Base-by-base conservation (phyloP, 306 rosid species). In the Heteromeles arbutifolia region DNA sequence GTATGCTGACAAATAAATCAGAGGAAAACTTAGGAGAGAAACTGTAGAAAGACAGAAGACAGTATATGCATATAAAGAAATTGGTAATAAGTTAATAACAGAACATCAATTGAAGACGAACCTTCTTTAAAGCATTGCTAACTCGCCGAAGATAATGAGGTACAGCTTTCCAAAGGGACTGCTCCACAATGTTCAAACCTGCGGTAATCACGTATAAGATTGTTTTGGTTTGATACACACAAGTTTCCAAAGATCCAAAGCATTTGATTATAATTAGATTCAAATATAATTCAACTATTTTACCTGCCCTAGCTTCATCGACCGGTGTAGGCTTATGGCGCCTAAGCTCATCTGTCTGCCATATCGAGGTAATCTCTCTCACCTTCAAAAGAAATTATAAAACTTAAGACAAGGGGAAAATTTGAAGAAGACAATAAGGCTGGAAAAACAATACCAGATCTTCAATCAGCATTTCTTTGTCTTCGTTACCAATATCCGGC, bases 281-380 rank as follows among this genome's bases (percentile, higher is more conserved):
- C 68, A 15, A 52, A 63, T 75, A 34, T n/a, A 65, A 79, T 37
- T 80, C 71, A 70, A 77, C 69, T 63, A 75, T 69, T 74, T 75
- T 84, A 91, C 98, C 98, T 71, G 98, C 93, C 81, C 93, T 89
- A 67, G 98, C 98, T 88, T 93, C 98, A 84, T 93, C 98, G 68
- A 91, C 98, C 22, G 98, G 96, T 41, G 98, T 91, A 72, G 98
- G 98, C 76, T 81, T 88, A 53, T 89, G 92, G 77, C 98, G 96
- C 85, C 98, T 85, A 59, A 91, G 93, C 83, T 93, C 98, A 76
- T 93, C 98, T 72, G 98, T 93, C 84, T 93, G 98, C 98, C 98
- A 93, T 81, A 93, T 91, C 72, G 98, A 88, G 81, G 96, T 93
- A 75, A 93, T 89, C 87, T 93, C 98, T 79, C 98, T 88, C 78